Evolutionary conservation across 768 basidiomycete species (phyloP), one percentile per base, ranked within the genome.

Genomic region (Serpula lacrymans): DNA sequence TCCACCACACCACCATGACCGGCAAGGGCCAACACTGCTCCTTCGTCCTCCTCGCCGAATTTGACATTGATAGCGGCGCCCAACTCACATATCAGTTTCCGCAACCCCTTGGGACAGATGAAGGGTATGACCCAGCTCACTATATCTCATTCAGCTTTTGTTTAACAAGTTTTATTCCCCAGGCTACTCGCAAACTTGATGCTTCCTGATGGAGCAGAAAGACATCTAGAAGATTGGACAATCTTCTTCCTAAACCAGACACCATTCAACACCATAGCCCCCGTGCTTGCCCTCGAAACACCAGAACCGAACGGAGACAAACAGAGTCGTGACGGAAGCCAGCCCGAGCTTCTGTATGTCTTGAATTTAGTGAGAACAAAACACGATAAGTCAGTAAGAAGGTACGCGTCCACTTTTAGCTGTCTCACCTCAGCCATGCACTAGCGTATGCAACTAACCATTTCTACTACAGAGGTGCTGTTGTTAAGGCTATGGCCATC

Each of bases 201-300:
- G 96, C 77, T 99, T 16, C 96, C 96, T 9, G 96, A 99, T 62
- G 96, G 96, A 5, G 96, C 93, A 22, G 95, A 99, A 66, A 81
- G 86, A 37, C 88, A 95, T 46, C 67, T 86, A 17, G 91, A 95
- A 59, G 96, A 98, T 64, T 98, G 94, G 94, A 98, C 96, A 5
- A 82, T 97, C 31, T 99, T 99, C 74, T 96, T 95, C 63, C 77
- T 99, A 42, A 97, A 97, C 58, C 96, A 97, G 64, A 91, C 88
- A 1, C 74, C 83, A 0, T 88, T 84, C 66, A 92, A 93, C 56
- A 84, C 82, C 13, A 89, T 95, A 48, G 78, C 83, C 2, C 87
- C 91, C 5, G 77, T 92, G 12, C 72, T 94, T 29, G 80, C 87
- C 1, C 66, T 85, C 48, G 85, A 86, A 51, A 78, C 75, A 1